Evolutionary conservation across 192 early-diverging fungal genomes (phyloP).

Genomic region (Linnemannia elongata): DNA sequence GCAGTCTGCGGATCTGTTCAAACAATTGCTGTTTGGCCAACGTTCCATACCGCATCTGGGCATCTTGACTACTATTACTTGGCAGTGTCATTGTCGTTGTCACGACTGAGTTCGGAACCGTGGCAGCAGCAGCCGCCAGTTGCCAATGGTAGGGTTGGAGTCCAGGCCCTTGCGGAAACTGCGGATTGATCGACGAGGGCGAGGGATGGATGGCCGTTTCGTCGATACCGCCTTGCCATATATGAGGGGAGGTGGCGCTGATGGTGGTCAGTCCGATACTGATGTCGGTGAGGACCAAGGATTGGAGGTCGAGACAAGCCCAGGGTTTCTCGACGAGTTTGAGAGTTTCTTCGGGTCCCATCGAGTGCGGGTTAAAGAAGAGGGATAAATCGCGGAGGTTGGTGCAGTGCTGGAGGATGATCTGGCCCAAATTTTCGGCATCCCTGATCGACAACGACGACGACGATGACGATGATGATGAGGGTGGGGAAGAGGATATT

Average conservation of each 20-base stretch:
- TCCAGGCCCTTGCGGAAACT: not conserved
- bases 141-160: conserved; percentile 27
- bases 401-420: conserved; percentile 27
- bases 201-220: not conserved
- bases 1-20: conserved; percentile 26
- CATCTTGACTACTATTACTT: not conserved
- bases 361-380: conserved; percentile 22
- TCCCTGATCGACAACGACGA: conserved; percentile 16
- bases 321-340: conserved; percentile 28
- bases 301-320: conserved; percentile 25
- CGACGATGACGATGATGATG: not conserved
- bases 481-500: not conserved
- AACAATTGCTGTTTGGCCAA: conserved; percentile 29
- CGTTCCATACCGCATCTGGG: not conserved
- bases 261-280: not conserved
- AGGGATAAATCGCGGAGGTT: conserved; percentile 10
- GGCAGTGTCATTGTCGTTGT: not conserved
- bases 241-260: not conserved
- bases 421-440: conserved; percentile 18
- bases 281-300: conserved; percentile 25
- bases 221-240: not conserved
- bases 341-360: conserved; percentile 28
- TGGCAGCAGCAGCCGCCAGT: not conserved
- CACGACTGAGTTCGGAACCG: not conserved
- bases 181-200: not conserved